phyloP scores from a whole-genome alignment of 2,329 filamentous ascomycete species.

The Rutstroemia sp. region DNA sequence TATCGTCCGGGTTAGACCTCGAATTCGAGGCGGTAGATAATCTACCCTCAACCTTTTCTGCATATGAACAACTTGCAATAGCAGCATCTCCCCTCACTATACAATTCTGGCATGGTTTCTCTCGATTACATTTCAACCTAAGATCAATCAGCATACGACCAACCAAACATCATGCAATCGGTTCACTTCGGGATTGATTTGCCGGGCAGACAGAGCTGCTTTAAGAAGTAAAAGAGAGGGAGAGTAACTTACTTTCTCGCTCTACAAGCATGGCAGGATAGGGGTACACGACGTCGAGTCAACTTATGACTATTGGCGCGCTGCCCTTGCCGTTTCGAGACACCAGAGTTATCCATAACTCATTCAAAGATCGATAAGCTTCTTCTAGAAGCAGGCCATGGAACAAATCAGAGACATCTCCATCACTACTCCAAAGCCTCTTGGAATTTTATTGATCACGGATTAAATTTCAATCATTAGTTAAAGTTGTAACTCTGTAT shows the following conservation, averaged over 20 bases:
- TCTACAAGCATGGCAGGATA: slow-evolving; percentile 17
- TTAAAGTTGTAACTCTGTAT: no score
- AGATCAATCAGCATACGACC: background rate
- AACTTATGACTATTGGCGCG: background rate
- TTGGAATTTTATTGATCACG: no score
- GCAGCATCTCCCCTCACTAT: slow-evolving; percentile 38
- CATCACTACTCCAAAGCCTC: background rate
- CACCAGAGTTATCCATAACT: slow-evolving; percentile 8
- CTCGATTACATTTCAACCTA: slow-evolving; percentile 44
- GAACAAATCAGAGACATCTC: background rate
- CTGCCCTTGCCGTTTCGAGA: slow-evolving; percentile 10
- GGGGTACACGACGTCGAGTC: slow-evolving; percentile 10
- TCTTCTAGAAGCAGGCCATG: background rate
- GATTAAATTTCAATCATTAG: no score
- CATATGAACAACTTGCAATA: slow-evolving; percentile 39
- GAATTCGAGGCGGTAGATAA: slow-evolving; percentile 17
- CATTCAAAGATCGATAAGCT: background rate
- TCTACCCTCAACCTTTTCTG: slow-evolving; percentile 39
- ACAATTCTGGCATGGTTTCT: slow-evolving; percentile 45
- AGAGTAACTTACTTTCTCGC: slow-evolving; percentile 15
- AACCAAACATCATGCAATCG: background rate
- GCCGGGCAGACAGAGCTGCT: no score
- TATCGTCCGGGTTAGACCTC: slow-evolving; percentile 32
- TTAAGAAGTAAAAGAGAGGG: no score
- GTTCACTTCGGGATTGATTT: no score